Conservation (phyloP, 306 rosid species). For the Fragaria ananassa region DNA sequence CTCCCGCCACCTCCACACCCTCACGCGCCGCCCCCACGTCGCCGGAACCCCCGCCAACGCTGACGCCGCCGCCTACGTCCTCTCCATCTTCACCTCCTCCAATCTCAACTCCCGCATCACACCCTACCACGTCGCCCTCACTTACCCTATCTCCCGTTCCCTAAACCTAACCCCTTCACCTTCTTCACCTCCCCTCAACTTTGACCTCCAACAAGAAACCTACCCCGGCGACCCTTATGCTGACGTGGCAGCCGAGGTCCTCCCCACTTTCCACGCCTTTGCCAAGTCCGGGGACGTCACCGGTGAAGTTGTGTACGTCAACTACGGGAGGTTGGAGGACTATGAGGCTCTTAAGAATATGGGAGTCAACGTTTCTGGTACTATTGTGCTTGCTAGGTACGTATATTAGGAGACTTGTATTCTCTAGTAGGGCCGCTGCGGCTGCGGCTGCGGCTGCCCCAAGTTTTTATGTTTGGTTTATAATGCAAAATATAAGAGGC, state of each 20-base stretch:
- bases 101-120: conserved; percentile 41
- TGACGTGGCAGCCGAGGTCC: conserved; percentile 34
- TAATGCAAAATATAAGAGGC: neutral
- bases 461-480: neutral
- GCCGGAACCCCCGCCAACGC: conserved; percentile 64
- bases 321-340: conserved; percentile 63
- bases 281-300: conserved; percentile 56
- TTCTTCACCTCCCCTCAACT: conserved; percentile 30
- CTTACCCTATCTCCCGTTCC: conserved; percentile 52
- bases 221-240: conserved; percentile 55
- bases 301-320: conserved; percentile 50
- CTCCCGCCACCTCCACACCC: conserved; percentile 42
- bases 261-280: conserved; percentile 63
- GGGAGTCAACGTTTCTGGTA: conserved; percentile 48
- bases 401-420: conserved; percentile 37
- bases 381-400: conserved; percentile 40
- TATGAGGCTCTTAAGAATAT: conserved; percentile 32
- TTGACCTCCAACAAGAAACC: conserved; percentile 38
- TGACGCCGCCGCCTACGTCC: conserved; percentile 54
- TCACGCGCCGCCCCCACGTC: conserved; percentile 59
- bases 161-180: conserved; percentile 37
- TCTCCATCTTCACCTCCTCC: conserved; percentile 38
- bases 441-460: too few species aligned
- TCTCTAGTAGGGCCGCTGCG: too few species aligned
- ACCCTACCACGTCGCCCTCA: conserved; percentile 43